A percentile compares a stretch with the other conserved stretches of the same genome.
Conservation (phyloP, 257 asterid genomes). For the Solanum lignicaule region DNA sequence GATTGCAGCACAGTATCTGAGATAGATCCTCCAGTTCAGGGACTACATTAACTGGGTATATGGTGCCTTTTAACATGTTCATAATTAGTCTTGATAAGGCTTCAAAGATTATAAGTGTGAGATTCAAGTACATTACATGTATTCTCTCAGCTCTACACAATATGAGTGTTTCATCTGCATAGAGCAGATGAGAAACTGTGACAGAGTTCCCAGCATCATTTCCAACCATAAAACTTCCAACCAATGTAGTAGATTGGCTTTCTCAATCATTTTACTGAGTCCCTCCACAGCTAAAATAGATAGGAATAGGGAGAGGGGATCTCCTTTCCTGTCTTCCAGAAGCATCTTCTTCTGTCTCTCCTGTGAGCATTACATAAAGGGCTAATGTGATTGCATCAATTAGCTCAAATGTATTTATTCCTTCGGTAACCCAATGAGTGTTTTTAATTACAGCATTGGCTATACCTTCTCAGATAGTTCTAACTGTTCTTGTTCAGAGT, state of each 20-base stretch:
- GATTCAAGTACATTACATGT: neutral
- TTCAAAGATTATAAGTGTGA: neutral
- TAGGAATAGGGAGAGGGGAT: neutral
- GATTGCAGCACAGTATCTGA: neutral
- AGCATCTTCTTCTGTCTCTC: too few species aligned
- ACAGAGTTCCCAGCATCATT: neutral
- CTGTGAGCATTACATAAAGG: too few species aligned
- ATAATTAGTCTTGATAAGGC: neutral
- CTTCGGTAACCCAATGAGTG: too few species aligned
- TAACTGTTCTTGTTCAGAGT: too few species aligned
- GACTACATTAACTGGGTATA: neutral
- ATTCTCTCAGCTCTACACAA: neutral
- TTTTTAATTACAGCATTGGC: too few species aligned
- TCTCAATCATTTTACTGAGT: neutral
- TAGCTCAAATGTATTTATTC: too few species aligned
- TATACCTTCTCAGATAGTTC: too few species aligned
- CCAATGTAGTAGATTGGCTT: neutral
- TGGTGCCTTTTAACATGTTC: neutral
- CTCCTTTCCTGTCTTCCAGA: neutral
- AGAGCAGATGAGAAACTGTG: neutral
- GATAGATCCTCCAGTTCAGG: neutral
- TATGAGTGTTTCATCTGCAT: neutral
- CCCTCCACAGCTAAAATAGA: neutral
- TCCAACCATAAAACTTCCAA: neutral
- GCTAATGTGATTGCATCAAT: too few species aligned